phyloP scores from a whole-genome alignment of 2,329 filamentous ascomycete species.

The Diaporthe citriasiana region DNA sequence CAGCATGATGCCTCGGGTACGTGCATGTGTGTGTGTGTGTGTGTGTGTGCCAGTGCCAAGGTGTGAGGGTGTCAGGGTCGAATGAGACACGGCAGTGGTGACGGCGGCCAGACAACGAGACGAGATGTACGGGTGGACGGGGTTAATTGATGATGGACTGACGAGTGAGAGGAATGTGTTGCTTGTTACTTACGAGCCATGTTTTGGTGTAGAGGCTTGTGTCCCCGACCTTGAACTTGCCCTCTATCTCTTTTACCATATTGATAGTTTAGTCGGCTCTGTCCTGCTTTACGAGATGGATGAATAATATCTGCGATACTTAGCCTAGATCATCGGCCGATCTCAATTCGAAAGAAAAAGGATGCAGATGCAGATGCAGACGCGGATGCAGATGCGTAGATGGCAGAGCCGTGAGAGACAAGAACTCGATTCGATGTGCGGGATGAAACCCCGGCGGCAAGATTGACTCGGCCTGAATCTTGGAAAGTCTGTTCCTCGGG shows the following conservation, averaged over 20 bases:
- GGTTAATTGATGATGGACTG: not conserved
- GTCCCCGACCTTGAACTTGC: conserved; percentile 62
- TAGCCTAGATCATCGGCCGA: not conserved
- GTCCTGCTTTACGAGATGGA: not conserved
- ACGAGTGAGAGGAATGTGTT: not conserved
- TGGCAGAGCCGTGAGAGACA: not conserved
- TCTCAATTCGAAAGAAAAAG: not conserved
- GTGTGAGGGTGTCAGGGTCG: not conserved
- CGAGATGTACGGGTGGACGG: not conserved
- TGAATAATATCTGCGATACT: not conserved
- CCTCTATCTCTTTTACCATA: conserved; percentile 63
- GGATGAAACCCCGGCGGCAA: not conserved
- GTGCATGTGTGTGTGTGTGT: not conserved
- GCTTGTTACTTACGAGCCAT: conserved; percentile 66
- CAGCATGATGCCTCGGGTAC: not conserved
- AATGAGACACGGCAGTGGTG: conserved; percentile 6
- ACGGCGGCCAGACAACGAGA: not conserved
- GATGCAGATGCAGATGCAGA: no score
- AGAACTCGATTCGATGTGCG: not conserved
- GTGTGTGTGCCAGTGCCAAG: not conserved
- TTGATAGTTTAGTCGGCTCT: not conserved
- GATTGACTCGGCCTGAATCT: conserved; percentile 22
- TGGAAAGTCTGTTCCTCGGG: conserved; percentile 6
- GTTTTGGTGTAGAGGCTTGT: conserved; percentile 69
- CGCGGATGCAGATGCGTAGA: not conserved